A percentile compares a stretch with the other conserved stretches of the same genome.
Conservation (phyloP, 768 basidiomycete genomes). For the Naganishia randhawae region DNA sequence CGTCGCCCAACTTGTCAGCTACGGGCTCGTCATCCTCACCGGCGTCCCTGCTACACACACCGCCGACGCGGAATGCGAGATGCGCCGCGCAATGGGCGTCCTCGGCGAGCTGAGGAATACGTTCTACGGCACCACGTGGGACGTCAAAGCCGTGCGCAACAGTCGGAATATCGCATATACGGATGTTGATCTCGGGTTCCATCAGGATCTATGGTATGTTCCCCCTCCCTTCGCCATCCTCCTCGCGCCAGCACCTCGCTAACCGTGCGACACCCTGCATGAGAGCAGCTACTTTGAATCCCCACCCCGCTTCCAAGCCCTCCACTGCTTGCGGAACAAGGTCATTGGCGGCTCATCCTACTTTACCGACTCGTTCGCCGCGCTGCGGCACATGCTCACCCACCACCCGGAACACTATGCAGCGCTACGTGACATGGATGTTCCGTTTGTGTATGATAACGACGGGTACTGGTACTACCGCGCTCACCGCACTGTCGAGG, state of each 20-base stretch:
- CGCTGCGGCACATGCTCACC: constrained; percentile 59
- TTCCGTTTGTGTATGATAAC: constrained; percentile 89
- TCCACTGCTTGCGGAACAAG: constrained; percentile 83
- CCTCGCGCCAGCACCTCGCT: background rate
- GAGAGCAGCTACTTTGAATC: constrained; percentile 73
- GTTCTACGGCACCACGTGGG: constrained; percentile 86
- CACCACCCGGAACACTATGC: constrained; percentile 58
- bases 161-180: constrained; percentile 94
- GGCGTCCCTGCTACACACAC: constrained; percentile 67
- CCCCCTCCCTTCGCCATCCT: background rate
- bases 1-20: constrained; percentile 65
- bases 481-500: constrained; percentile 71
- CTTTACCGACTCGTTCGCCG: constrained; percentile 76
- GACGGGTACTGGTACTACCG: constrained; percentile 76
- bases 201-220: constrained; percentile 85
- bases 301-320: constrained; percentile 85
- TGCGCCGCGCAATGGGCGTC: constrained; percentile 60
- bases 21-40: constrained; percentile 69
- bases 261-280: background rate
- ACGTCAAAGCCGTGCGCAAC: constrained; percentile 68
- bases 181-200: constrained; percentile 76
- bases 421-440: constrained; percentile 60
- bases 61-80: constrained; percentile 62
- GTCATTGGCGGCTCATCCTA: constrained; percentile 78
- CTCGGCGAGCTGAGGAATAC: constrained; percentile 79